These are phyloP conservation scores for Cordyceps tenuipes DNA, from an alignment of 2,329 filamentous ascomycete species.

Conservation along the genomic window DNA sequence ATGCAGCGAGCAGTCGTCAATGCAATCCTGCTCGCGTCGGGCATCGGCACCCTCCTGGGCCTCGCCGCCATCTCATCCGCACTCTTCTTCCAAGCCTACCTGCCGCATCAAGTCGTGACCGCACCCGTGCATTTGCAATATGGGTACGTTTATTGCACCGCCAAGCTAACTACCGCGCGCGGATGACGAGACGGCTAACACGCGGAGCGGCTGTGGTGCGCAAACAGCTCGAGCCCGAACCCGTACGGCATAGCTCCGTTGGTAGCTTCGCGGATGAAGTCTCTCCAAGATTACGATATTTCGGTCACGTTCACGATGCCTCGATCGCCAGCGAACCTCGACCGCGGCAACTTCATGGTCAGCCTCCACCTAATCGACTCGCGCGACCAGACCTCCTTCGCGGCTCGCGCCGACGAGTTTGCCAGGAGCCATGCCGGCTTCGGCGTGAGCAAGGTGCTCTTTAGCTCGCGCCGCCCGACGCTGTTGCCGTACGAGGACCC, in stretches of 20 bases:
- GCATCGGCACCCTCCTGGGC: constrained; percentile 36
- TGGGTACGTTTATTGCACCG: constrained; percentile 33
- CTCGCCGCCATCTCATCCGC: constrained; percentile 42
- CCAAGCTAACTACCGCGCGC: background rate
- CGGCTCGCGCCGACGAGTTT: constrained; percentile 21
- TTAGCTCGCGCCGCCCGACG: constrained; percentile 62
- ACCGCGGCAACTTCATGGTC: constrained; percentile 90
- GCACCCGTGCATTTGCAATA: constrained; percentile 50
- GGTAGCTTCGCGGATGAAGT: constrained; percentile 46
- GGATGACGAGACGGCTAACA: background rate
- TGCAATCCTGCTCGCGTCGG: constrained; percentile 34
- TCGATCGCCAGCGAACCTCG: constrained; percentile 65
- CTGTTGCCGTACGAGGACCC: constrained; percentile 73
- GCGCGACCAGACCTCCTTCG: constrained; percentile 20
- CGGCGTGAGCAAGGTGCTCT: constrained; percentile 36
- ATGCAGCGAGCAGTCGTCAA: constrained; percentile 43
- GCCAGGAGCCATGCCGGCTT: constrained; percentile 28
- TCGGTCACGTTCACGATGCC: constrained; percentile 68
- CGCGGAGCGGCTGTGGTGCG: background rate
- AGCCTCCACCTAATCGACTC: constrained; percentile 60
- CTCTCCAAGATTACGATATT: constrained; percentile 78
- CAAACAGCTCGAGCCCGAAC: constrained; percentile 36
- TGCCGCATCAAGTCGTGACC: constrained; percentile 46
- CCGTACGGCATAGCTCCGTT: constrained; percentile 45
- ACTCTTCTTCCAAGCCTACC: constrained; percentile 47